phyloP scores from a whole-genome alignment of 2,329 filamentous ascomycete species.

The Phialemoniopsis sp. region DNA sequence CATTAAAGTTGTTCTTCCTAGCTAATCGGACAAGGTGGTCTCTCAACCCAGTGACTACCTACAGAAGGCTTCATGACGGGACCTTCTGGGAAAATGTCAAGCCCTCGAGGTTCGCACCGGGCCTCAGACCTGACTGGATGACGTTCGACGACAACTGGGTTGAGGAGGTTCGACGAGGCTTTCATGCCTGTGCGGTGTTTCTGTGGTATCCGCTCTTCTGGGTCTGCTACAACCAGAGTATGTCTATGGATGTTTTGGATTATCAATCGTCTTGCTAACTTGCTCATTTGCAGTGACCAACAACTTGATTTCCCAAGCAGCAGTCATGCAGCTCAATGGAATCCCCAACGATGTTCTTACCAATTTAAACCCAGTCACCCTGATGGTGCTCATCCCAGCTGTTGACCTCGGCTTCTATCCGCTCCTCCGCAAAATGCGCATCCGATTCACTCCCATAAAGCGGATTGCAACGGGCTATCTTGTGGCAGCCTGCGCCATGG shows the following conservation, averaged over 20 bases:
- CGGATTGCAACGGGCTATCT: slow-evolving; percentile 69
- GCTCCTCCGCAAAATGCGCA: slow-evolving; percentile 54
- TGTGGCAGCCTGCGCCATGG: slow-evolving; percentile 58
- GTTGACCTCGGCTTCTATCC: slow-evolving; percentile 69
- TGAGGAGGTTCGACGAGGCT: slow-evolving; percentile 68
- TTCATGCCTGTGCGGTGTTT: slow-evolving; percentile 68
- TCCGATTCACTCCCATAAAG: slow-evolving; percentile 72
- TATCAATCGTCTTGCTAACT: too few species aligned
- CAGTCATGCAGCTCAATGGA: slow-evolving; percentile 62
- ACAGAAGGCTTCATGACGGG: slow-evolving; percentile 7
- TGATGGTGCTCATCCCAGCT: slow-evolving; percentile 72
- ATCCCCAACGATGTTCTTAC: slow-evolving; percentile 75
- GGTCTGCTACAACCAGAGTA: slow-evolving; percentile 49
- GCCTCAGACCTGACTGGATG: slow-evolving; percentile 9
- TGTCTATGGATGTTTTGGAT: too few species aligned
- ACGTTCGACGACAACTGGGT: slow-evolving; percentile 82
- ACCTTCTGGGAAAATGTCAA: slow-evolving; percentile 12
- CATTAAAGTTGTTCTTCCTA: slow-evolving; percentile 48
- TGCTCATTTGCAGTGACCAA: slow-evolving; percentile 52
- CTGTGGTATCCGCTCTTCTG: slow-evolving; percentile 64
- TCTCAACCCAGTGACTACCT: slow-evolving; percentile 5
- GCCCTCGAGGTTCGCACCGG: slow-evolving; percentile 7
- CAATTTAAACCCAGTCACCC: slow-evolving; percentile 71
- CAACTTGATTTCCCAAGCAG: slow-evolving; percentile 60
- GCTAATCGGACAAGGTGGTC: slow-evolving; percentile 9